These are phyloP conservation scores for Sanguinoderma infundibulare DNA, from an alignment of 1,284 basidiomycete genomes.

Conservation along the genomic window DNA sequence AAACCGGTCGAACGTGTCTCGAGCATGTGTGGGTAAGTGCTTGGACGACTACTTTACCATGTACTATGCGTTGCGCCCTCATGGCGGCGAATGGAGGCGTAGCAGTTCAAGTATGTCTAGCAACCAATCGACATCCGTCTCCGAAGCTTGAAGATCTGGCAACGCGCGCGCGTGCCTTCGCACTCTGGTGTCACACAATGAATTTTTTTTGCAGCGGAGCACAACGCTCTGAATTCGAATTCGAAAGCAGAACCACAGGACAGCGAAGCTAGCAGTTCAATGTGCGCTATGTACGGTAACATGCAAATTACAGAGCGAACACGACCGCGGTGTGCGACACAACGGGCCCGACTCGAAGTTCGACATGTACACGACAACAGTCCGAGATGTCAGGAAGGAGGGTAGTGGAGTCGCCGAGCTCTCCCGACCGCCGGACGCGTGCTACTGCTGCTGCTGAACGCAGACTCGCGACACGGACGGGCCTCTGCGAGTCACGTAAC, in stretches of 20 bases:
- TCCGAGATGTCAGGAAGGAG: conserved; percentile 12
- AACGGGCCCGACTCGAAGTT: conserved; percentile 2
- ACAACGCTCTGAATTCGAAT: not conserved
- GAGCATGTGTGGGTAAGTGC: not conserved
- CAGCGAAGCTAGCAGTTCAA: not conserved
- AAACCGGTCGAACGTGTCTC: not conserved
- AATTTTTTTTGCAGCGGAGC: not conserved
- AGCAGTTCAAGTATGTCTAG: not conserved
- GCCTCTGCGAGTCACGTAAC: not conserved
- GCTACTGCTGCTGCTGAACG: not conserved
- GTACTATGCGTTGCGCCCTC: not conserved
- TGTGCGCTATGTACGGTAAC: not conserved
- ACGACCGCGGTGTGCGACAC: not conserved
- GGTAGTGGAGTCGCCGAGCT: not conserved
- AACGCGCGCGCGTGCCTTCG: not conserved
- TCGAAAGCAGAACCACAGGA: not conserved
- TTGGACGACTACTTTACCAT: too few species aligned
- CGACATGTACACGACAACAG: conserved; percentile 22
- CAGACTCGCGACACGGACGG: not conserved
- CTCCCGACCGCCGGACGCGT: not conserved
- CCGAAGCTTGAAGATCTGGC: not conserved
- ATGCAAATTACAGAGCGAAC: not conserved
- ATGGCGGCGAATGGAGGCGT: not conserved
- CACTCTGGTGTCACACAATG: not conserved
- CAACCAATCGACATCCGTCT: not conserved